Base-by-base conservation (phyloP, 345 rosid species). In the Aquilaria malaccensis region DNA sequence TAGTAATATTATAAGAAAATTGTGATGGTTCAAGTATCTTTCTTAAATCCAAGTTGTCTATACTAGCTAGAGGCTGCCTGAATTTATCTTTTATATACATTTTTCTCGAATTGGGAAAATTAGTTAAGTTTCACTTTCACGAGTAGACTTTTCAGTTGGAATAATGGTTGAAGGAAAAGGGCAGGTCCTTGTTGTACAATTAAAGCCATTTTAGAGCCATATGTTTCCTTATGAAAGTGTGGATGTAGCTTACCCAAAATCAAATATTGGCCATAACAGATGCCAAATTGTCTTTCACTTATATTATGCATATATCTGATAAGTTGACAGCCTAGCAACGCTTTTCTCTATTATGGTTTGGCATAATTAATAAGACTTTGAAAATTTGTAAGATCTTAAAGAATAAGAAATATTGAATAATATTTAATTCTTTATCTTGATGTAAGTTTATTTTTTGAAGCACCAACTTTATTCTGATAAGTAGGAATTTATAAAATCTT, bases 271-370 rank as follows among this genome's bases (percentile, higher is more conserved):
- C 63, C 13, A 47, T 10, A 53, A 60, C 50, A 58, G 53, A 62
- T 52, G 50, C 63, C 64, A 53, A 49, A 55, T 60, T 59, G 74
- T 52, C 61, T 68, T 50, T 10, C 45, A 5, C 56, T 50, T 10
- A 14, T 37, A 52, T 48, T 52, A 12, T 43, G 37, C 60, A 54
- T 51, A 45, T 59, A 13, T n/a, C 5, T 37, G 7, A 37, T 33
- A 68, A 56, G 45, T 41, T 59, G 55, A 45, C 57, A 51, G 51
- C 14, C 70, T 65, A 56, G 46, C 31, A 61, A 48, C 12, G 43
- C 15, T 68, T 52, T 64, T 61, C 62, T 56, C n/a, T 64, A 46
- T 52, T 60, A 56, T 37, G 69, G 68, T 46, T 52, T 68, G 56
- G 30, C 65, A 60, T 50, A 45, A 2, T 52, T 50, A 13, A 49